Conservation (phyloP, 805 yeast species). For the Brettanomyces sp. region DNA sequence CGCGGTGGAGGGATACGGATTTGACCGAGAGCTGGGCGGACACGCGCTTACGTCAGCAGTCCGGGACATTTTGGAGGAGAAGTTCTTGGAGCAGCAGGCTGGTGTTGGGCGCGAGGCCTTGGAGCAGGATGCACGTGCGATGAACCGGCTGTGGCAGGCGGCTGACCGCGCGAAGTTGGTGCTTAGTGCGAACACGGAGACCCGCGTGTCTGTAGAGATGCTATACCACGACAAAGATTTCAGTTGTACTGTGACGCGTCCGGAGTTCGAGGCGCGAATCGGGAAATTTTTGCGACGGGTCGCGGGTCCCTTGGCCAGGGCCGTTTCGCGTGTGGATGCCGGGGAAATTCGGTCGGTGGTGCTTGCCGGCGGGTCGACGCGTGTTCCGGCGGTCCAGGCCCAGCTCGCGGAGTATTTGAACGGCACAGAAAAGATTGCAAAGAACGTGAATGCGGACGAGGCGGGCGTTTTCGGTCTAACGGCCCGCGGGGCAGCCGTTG, state of each 20-base stretch:
- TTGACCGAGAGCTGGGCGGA: slow-evolving; percentile 66
- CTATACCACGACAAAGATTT: slow-evolving; percentile 68
- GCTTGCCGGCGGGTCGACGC: slow-evolving; percentile 81
- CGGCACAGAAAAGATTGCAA: slow-evolving; percentile 42
- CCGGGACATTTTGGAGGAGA: slow-evolving; percentile 48
- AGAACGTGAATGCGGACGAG: slow-evolving; percentile 92
- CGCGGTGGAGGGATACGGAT: slow-evolving; percentile 66
- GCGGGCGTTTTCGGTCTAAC: slow-evolving; percentile 87
- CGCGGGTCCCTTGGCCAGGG: slow-evolving; percentile 43
- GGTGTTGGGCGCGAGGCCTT: slow-evolving; percentile 17
- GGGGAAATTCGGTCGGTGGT: slow-evolving; percentile 44
- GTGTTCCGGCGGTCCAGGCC: slow-evolving; percentile 81
- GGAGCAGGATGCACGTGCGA: slow-evolving; percentile 41
- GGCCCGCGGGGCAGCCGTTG: slow-evolving; percentile 67
- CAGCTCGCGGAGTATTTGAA: slow-evolving; percentile 46
- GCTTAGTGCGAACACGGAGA: slow-evolving; percentile 81
- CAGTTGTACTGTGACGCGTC: slow-evolving; percentile 54
- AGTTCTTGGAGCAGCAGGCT: slow-evolving; percentile 34
- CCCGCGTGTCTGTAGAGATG: slow-evolving; percentile 67
- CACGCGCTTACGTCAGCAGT: slow-evolving; percentile 58
- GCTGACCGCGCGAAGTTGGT: slow-evolving; percentile 86
- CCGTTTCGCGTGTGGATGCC: slow-evolving; percentile 29
- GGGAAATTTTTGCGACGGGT: slow-evolving; percentile 37
- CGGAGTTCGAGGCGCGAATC: slow-evolving; percentile 58
- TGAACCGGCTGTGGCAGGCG: slow-evolving; percentile 63